phyloP scores from a whole-genome alignment of 2,329 filamentous ascomycete genomes.

The Onygena corvina region DNA sequence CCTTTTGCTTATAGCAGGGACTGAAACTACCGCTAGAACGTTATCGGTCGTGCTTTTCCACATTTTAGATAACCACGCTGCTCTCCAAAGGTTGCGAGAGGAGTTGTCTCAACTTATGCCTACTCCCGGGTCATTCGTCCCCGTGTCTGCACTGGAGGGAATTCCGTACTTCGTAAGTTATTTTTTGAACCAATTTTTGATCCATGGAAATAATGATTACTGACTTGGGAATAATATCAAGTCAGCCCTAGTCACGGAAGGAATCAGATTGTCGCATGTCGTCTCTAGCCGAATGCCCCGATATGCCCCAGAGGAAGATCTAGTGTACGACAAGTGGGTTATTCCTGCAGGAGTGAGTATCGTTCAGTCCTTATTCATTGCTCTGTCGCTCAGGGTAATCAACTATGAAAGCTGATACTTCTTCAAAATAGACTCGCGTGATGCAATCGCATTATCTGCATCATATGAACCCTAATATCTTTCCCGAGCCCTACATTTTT shows the following conservation, averaged over 20 bases:
- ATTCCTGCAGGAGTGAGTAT: neutral
- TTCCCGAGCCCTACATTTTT: neutral
- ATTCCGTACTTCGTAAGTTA: neutral
- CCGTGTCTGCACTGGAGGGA: neutral
- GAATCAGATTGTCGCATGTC: no score
- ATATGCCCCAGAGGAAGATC: neutral
- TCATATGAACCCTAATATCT: neutral
- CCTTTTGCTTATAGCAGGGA: conserved; percentile 19
- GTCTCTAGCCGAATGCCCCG: neutral
- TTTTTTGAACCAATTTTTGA: no score
- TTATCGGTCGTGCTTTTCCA: neutral
- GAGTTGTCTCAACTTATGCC: neutral
- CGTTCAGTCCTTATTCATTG: no score
- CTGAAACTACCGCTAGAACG: conserved; percentile 16
- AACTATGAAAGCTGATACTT: neutral
- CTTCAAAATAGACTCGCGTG: neutral
- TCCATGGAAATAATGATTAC: no score
- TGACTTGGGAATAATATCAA: no score
- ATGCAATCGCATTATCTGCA: neutral
- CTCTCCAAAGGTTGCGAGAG: neutral
- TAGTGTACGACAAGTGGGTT: neutral
- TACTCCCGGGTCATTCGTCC: neutral
- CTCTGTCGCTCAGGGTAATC: no score
- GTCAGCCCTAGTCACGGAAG: no score
- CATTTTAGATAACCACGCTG: neutral